Percentiles rank a stretch among this genome's conserved stretches.
Conservation (phyloP, 2,329 filamentous ascomycete genomes). For the Triangularia verruculosa region DNA sequence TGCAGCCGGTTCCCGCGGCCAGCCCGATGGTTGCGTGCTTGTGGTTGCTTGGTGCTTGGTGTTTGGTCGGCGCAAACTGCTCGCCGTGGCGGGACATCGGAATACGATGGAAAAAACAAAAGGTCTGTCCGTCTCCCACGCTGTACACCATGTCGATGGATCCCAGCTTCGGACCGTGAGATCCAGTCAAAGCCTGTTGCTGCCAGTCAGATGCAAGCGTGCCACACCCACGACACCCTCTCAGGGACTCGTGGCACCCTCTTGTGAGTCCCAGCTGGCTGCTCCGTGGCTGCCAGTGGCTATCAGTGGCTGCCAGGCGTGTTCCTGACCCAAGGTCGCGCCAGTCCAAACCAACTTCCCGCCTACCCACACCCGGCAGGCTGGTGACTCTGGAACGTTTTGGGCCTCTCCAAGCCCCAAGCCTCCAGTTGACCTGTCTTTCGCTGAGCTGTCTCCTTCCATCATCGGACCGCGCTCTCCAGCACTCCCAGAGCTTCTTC, state of each 20-base stretch:
- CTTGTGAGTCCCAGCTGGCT: neutral
- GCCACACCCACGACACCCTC: neutral
- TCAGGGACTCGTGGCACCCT: constrained; percentile 12
- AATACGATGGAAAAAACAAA: neutral
- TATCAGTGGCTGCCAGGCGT: neutral
- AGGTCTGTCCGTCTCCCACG: neutral
- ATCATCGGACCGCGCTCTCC: neutral
- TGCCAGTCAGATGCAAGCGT: constrained; percentile 3
- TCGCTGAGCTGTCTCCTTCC: neutral
- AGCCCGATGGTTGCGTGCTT: neutral
- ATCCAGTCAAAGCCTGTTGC: neutral
- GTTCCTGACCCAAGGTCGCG: constrained; percentile 5
- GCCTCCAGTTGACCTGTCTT: neutral
- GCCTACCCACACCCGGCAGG: neutral
- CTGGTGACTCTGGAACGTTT: neutral
- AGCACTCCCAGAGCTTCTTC: neutral
- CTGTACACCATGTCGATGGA: neutral
- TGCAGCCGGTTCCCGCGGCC: neutral
- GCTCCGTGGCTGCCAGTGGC: neutral
- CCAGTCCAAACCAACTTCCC: neutral
- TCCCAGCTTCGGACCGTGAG: constrained; percentile 4
- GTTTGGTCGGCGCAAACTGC: constrained; percentile 2
- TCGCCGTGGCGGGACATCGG: neutral
- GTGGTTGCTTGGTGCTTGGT: neutral
- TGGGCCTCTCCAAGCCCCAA: neutral